Evolutionary conservation across 768 basidiomycete species (phyloP).

Genomic region (Macrolepiota fuliginosa): DNA sequence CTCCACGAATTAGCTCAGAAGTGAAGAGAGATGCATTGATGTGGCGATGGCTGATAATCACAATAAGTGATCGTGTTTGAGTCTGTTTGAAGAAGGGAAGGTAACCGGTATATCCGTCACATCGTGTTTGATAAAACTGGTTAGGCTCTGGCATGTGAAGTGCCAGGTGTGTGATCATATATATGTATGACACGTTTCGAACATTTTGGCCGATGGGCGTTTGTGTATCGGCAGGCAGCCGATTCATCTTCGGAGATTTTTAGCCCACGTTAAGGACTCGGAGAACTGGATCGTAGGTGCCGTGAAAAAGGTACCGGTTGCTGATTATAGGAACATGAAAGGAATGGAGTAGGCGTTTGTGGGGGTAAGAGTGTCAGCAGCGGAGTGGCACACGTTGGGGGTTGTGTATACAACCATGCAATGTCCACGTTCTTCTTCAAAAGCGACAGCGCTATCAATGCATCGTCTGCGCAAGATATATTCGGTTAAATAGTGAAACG

Average conservation of each 20-base stretch:
- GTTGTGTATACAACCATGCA: neutral
- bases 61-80: neutral
- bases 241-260: neutral
- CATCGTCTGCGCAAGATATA: neutral
- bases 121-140: neutral
- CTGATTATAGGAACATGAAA: neutral
- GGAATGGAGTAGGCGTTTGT: neutral
- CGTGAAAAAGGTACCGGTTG: neutral
- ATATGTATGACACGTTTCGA: neutral
- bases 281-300: neutral
- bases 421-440: neutral
- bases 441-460: neutral
- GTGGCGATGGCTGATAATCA: neutral
- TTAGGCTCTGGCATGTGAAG: neutral
- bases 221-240: neutral
- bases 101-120: conserved; percentile 1
- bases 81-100: neutral
- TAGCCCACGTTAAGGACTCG: neutral
- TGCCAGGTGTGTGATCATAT: neutral
- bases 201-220: neutral
- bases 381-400: neutral
- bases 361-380: neutral
- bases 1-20: neutral
- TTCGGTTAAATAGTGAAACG: neutral
- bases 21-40: neutral